phyloP scores from a whole-genome alignment of 345 rosid genomes.

The Zanthoxylum bungeanum region DNA sequence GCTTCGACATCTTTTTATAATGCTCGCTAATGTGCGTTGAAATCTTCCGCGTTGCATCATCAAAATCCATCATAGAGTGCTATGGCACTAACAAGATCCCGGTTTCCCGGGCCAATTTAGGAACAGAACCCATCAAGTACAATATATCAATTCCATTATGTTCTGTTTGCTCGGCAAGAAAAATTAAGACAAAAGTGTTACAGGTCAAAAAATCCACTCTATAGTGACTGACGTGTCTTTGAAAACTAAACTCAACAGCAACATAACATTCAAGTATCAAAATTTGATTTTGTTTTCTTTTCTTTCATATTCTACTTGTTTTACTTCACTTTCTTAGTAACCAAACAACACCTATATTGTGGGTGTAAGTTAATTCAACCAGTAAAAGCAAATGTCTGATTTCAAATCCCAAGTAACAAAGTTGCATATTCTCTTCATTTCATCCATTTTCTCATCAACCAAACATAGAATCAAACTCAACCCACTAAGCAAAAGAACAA shows the following conservation, averaged over 20 bases:
- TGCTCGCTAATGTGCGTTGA: no score
- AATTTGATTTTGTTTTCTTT: background rate
- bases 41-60: no score
- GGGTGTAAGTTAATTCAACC: background rate
- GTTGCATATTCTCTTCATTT: background rate
- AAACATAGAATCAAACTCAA: slow-evolving; percentile 11
- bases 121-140: background rate
- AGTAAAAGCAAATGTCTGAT: background rate
- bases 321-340: slow-evolving; percentile 16
- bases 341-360: slow-evolving; percentile 3
- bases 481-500: background rate
- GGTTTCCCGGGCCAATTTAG: slow-evolving; percentile 1
- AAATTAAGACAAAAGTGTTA: background rate
- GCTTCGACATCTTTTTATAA: no score
- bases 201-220: background rate
- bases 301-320: background rate
- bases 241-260: background rate
- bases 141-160: background rate
- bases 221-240: background rate
- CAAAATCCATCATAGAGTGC: no score
- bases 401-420: background rate
- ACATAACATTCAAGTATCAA: background rate
- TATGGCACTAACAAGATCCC: no score
- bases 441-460: slow-evolving; percentile 19
- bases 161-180: slow-evolving; percentile 22